A percentile compares a stretch with the other conserved stretches of the same genome.
phyloP scores from a whole-genome alignment of 2,329 filamentous ascomycete species.

The Arachnomyces sp. region DNA sequence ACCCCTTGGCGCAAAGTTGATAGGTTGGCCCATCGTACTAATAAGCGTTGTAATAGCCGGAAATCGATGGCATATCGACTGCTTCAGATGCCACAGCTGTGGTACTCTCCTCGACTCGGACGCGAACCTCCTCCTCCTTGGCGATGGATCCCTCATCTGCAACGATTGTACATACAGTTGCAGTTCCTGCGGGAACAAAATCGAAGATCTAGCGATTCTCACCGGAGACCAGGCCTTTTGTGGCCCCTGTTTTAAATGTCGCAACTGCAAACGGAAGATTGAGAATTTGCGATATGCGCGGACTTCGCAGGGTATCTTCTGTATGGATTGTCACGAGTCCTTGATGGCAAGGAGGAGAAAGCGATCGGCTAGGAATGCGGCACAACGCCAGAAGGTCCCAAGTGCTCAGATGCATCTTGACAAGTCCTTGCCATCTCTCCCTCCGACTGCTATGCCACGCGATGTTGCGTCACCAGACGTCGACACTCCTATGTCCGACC shows the following conservation, averaged over 20 bases:
- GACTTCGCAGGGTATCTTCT: slow-evolving; percentile 97
- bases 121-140: slow-evolving; percentile 90
- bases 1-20: background rate
- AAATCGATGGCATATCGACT: slow-evolving; percentile 97
- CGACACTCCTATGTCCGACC: slow-evolving; percentile 52
- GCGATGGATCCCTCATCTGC: slow-evolving; percentile 96
- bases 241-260: slow-evolving; percentile 90
- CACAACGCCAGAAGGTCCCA: slow-evolving; percentile 21
- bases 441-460: slow-evolving; percentile 61
- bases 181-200: slow-evolving; percentile 93
- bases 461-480: slow-evolving; percentile 52
- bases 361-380: slow-evolving; percentile 36
- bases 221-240: slow-evolving; percentile 98
- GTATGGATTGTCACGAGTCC: slow-evolving; percentile 97
- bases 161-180: slow-evolving; percentile 99
- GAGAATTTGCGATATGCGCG: slow-evolving; percentile 96
- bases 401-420: slow-evolving; percentile 58
- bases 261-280: slow-evolving; percentile 98
- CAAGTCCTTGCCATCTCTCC: slow-evolving; percentile 87
- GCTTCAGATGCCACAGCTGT: slow-evolving; percentile 96
- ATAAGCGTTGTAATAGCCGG: slow-evolving; percentile 59
- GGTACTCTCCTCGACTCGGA: slow-evolving; percentile 94
- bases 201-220: slow-evolving; percentile 93
- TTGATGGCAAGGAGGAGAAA: slow-evolving; percentile 88
- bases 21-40: slow-evolving; percentile 16